A percentile compares a stretch with the other conserved stretches of the same genome.
phyloP scores from a whole-genome alignment of 495 filamentous ascomycete genomes.

The Pseudoneurospora amorphoporcata region DNA sequence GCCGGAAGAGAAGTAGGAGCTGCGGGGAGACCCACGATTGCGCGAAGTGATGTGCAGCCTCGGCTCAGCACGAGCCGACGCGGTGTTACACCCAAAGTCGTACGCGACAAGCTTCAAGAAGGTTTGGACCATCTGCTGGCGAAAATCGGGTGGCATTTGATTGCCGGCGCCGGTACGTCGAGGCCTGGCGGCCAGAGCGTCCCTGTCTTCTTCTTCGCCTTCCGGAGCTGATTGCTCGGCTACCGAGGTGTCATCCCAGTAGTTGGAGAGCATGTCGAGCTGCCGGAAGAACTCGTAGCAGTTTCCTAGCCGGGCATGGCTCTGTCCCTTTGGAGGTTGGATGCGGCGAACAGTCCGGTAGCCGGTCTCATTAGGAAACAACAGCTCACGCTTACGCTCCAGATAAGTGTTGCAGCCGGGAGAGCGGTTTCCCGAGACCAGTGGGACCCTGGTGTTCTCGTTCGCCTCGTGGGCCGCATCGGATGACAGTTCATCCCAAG shows the following conservation, averaged over 20 bases:
- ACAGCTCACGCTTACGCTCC: slow-evolving; percentile 43
- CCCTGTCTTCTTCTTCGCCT: slow-evolving; percentile 3
- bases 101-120: slow-evolving; percentile 74
- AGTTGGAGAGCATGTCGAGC: slow-evolving; percentile 39
- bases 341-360: slow-evolving; percentile 44
- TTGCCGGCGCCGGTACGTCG: slow-evolving; percentile 49
- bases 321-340: slow-evolving; percentile 35
- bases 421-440: slow-evolving; percentile 37
- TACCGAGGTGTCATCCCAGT: slow-evolving; percentile 44
- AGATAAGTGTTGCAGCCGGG: slow-evolving; percentile 40
- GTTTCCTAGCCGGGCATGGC: slow-evolving; percentile 39
- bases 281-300: slow-evolving; percentile 49
- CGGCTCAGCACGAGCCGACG: slow-evolving; percentile 51
- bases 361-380: slow-evolving; percentile 35
- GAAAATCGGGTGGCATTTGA: slow-evolving; percentile 68
- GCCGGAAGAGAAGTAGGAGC: slow-evolving; percentile 42
- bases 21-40: slow-evolving; percentile 12
- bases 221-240: slow-evolving; percentile 7
- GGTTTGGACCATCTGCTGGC: slow-evolving; percentile 55
- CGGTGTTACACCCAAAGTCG: slow-evolving; percentile 67
- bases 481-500: slow-evolving; percentile 34
- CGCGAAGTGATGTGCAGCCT: slow-evolving; percentile 44
- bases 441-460: slow-evolving; percentile 28
- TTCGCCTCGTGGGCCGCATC: slow-evolving; percentile 35
- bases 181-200: slow-evolving; percentile 8